Evolutionary conservation across 2,329 filamentous ascomycete species (phyloP).

Genomic region (Coniosporium tulheliwenetii): DNA sequence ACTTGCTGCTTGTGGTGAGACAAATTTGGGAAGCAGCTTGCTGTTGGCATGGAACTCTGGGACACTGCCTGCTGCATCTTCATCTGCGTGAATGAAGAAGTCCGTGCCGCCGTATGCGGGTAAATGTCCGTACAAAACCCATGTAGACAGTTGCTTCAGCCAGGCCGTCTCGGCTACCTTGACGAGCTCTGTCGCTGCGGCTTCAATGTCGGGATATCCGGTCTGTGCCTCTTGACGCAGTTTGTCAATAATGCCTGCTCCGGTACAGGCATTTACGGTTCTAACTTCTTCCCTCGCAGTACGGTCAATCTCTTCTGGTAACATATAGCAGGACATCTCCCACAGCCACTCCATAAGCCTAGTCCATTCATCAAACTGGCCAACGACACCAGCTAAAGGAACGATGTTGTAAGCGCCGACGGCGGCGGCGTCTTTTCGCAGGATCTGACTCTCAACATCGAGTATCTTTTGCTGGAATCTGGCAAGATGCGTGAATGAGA

Average conservation of each 20-base stretch:
- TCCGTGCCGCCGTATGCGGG: slow-evolving; percentile 66
- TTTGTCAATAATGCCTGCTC: slow-evolving; percentile 61
- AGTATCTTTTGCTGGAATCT: slow-evolving; percentile 73
- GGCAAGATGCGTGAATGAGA: slow-evolving; percentile 58
- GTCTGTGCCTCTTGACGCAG: slow-evolving; percentile 66
- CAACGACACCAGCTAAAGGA: slow-evolving; percentile 69
- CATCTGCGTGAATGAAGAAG: slow-evolving; percentile 52
- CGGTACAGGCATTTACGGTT: slow-evolving; percentile 35
- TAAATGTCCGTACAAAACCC: slow-evolving; percentile 77
- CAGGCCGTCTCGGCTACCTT: slow-evolving; percentile 72
- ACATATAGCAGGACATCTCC: slow-evolving; percentile 55
- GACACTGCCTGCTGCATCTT: slow-evolving; percentile 21
- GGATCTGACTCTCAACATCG: slow-evolving; percentile 64
- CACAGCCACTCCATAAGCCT: slow-evolving; percentile 76
- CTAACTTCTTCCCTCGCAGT: slow-evolving; percentile 2
- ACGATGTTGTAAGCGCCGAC: slow-evolving; percentile 92
- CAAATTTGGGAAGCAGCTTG: slow-evolving; percentile 61
- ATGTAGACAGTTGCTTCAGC: slow-evolving; percentile 79
- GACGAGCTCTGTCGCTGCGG: slow-evolving; percentile 57
- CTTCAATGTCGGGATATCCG: slow-evolving; percentile 75
- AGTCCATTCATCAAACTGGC: slow-evolving; percentile 77
- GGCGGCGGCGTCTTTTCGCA: slow-evolving; percentile 58
- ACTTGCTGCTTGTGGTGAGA: slow-evolving; percentile 54
- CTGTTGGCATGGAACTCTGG: slow-evolving; percentile 39
- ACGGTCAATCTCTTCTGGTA: slow-evolving; percentile 17